phyloP scores from a whole-genome alignment of 1,284 basidiomycete species.

The Kalmanozyma brasiliensis region DNA sequence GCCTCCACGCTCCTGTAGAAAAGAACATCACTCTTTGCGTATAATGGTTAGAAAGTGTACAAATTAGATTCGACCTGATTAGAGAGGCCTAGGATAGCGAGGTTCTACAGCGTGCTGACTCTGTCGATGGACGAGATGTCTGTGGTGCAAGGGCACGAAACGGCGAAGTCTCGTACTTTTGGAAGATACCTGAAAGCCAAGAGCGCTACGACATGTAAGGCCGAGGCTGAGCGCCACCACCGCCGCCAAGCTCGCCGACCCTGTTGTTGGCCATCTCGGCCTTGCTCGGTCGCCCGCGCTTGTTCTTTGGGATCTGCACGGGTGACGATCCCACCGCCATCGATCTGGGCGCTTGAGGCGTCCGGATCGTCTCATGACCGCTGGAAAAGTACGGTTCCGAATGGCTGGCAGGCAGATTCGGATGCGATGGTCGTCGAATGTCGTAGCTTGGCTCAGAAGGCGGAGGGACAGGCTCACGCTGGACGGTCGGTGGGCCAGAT shows the following conservation, averaged over 20 bases:
- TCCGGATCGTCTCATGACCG: conserved; percentile 7
- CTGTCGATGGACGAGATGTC: too few relatives aligned
- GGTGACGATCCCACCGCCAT: conserved; percentile 12
- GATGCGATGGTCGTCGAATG: conserved; percentile 17
- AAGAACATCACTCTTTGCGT: not conserved
- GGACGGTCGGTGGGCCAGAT: conserved; percentile 19
- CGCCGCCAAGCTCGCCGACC: conserved; percentile 1
- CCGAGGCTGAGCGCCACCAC: conserved; percentile 8
- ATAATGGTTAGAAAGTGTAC: conserved; percentile 16
- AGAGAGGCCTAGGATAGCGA: too few relatives aligned
- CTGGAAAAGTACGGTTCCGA: conserved; percentile 23
- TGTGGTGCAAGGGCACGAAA: too few relatives aligned
- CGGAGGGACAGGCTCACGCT: conserved; percentile 23
- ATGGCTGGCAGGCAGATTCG: conserved; percentile 13
- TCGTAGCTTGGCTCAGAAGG: conserved; percentile 24
- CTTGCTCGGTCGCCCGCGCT: conserved; percentile 42
- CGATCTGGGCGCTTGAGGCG: conserved; percentile 23
- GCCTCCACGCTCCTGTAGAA: conserved; percentile 12
- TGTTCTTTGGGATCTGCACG: conserved; percentile 30
- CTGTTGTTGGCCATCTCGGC: conserved; percentile 29
- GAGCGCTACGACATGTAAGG: conserved; percentile 27
- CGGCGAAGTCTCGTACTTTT: too few relatives aligned
- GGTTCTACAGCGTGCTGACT: too few relatives aligned
- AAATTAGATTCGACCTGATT: conserved; percentile 7
- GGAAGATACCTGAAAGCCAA: too few relatives aligned